A percentile compares a stretch with the other conserved stretches of the same genome.
phyloP scores from a whole-genome alignment of 1,139 yeast species.

The Debaryomyces fabryi region DNA sequence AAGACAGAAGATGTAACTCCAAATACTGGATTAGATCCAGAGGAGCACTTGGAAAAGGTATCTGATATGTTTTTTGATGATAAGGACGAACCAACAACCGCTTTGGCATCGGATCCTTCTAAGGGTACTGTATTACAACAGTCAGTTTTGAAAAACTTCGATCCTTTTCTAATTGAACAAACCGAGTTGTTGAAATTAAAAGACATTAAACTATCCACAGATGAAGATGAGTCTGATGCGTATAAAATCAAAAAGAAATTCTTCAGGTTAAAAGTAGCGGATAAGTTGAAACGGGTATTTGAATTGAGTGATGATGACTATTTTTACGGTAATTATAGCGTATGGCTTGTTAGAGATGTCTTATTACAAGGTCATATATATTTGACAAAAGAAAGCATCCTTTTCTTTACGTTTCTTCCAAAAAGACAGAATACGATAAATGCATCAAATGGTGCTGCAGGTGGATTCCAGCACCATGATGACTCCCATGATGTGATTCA shows the following conservation, averaged over 20 bases:
- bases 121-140: slow-evolving; percentile 32
- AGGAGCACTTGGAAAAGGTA: neutral
- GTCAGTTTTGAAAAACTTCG: slow-evolving; percentile 39
- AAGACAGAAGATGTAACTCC: neutral
- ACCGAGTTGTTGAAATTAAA: slow-evolving; percentile 24
- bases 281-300: slow-evolving; percentile 40
- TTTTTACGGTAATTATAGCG: slow-evolving; percentile 59
- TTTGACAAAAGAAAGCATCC: slow-evolving; percentile 62
- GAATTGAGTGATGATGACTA: slow-evolving; percentile 51
- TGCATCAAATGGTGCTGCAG: neutral
- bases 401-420: slow-evolving; percentile 86
- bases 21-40: neutral
- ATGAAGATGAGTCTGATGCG: slow-evolving; percentile 15
- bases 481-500: slow-evolving; percentile 40
- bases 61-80: neutral
- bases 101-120: slow-evolving; percentile 3
- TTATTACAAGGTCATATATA: slow-evolving; percentile 84
- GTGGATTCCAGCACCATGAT: slow-evolving; percentile 8
- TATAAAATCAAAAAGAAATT: slow-evolving; percentile 16
- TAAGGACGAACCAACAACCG: neutral
- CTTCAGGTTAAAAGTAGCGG: slow-evolving; percentile 36
- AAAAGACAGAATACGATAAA: slow-evolving; percentile 25
- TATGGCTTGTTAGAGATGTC: slow-evolving; percentile 84
- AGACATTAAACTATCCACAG: slow-evolving; percentile 9
- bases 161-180: slow-evolving; percentile 27